These are phyloP conservation scores for Populus nigra DNA, from an alignment of 345 rosid species.

Conservation along the genomic window DNA sequence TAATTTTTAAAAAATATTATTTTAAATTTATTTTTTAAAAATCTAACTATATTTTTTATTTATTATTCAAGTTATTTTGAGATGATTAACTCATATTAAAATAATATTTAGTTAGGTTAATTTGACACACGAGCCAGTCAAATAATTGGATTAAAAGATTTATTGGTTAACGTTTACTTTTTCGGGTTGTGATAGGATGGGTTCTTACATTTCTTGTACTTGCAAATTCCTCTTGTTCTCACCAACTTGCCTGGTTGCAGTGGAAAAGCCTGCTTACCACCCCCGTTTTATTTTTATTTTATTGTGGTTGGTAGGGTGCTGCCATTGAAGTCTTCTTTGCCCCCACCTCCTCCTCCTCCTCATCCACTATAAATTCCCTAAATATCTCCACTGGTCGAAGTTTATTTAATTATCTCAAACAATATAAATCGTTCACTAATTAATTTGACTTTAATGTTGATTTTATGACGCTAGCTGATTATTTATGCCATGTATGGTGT, in stretches of 20 bases:
- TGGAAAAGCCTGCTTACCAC: constrained; percentile 10
- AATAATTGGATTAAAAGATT: too few relatives aligned
- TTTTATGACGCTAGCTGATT: background rate
- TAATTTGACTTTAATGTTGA: background rate
- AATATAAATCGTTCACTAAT: background rate
- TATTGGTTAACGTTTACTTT: too few relatives aligned
- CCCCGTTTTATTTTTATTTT: background rate
- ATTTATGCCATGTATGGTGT: background rate
- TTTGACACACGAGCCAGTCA: too few relatives aligned
- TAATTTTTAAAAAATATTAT: too few relatives aligned
- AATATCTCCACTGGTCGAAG: background rate
- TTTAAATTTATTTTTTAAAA: too few relatives aligned
- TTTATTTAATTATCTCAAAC: background rate
- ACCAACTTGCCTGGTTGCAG: background rate
- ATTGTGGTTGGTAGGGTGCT: constrained; percentile 11
- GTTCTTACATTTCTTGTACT: background rate
- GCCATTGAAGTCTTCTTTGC: background rate
- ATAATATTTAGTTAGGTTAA: too few relatives aligned
- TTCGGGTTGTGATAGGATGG: too few relatives aligned
- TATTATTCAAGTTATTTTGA: rapidly evolving
- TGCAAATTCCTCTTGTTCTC: background rate
- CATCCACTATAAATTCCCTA: background rate
- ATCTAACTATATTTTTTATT: too few relatives aligned
- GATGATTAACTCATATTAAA: too few relatives aligned
- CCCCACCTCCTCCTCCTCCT: background rate